phyloP scores from a whole-genome alignment of 176 grass and related monocot species.

The Lolium multiflorum region DNA sequence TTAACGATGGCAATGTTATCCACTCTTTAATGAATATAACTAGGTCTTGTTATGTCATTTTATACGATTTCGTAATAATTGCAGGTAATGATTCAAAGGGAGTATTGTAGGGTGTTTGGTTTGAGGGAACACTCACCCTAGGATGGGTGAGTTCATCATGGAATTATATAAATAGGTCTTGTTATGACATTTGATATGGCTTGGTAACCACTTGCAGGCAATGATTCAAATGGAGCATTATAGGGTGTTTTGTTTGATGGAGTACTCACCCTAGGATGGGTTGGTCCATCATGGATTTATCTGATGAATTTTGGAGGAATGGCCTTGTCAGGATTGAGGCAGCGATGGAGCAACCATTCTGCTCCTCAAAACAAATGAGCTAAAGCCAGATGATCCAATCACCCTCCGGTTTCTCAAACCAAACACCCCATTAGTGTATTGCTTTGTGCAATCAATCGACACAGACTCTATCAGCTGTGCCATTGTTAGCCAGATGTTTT shows the following conservation, averaged over 20 bases:
- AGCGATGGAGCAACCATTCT: background rate
- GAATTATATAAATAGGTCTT: background rate
- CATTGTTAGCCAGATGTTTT: background rate
- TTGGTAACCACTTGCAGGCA: background rate
- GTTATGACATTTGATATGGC: background rate
- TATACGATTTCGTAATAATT: background rate
- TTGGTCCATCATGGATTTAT: background rate
- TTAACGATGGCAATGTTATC: background rate
- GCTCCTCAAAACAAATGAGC: background rate
- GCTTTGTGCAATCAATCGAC: background rate
- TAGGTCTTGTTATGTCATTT: background rate
- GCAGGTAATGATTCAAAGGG: background rate
- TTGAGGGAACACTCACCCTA: background rate
- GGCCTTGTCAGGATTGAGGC: background rate
- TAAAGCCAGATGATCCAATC: background rate
- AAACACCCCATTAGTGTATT: background rate
- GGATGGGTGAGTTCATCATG: background rate
- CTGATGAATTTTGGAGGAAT: background rate
- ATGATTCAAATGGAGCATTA: background rate
- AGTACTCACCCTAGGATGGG: background rate
- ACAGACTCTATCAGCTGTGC: background rate
- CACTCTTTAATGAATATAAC: slow-evolving; percentile 1
- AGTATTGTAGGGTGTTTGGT: background rate
- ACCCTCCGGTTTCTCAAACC: background rate
- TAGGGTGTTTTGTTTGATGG: background rate